Conservation (phyloP, 2,329 filamentous ascomycete species). For the Ilyonectria mors-panacis region DNA sequence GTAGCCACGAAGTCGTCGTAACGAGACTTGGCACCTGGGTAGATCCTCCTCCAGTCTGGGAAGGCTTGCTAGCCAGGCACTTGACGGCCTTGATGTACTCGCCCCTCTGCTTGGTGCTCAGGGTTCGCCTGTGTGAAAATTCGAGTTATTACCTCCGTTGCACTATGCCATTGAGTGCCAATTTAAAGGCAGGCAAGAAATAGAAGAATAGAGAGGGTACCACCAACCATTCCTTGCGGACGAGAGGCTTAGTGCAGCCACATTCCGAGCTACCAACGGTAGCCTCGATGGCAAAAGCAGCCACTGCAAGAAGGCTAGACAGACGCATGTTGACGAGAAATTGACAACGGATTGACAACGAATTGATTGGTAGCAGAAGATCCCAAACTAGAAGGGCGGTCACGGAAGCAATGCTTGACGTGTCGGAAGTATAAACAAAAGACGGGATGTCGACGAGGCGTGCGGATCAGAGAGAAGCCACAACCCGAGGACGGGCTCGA, state of each 20-base stretch:
- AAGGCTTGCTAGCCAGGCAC: conserved; percentile 39
- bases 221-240: conserved; percentile 39
- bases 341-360: neutral
- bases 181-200: too few relatives aligned
- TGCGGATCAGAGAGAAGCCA: conserved; percentile 16
- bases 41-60: conserved; percentile 31
- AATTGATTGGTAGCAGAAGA: neutral
- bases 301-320: conserved; percentile 19
- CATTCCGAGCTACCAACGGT: conserved; percentile 18
- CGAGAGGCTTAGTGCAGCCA: conserved; percentile 29
- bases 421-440: conserved; percentile 4
- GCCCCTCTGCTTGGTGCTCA: conserved; percentile 37
- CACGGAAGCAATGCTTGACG: conserved; percentile 5
- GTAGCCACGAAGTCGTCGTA: conserved; percentile 47
- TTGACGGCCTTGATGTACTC: conserved; percentile 44
- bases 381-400: neutral
- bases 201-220: neutral
- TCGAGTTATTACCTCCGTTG: neutral
- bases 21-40: conserved; percentile 39
- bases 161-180: neutral
- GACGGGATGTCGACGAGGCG: neutral
- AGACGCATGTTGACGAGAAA: conserved; percentile 20
- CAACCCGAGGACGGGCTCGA: conserved; percentile 4
- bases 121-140: conserved; percentile 30
- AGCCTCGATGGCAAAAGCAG: conserved; percentile 23